phyloP scores from a whole-genome alignment of 2,329 filamentous ascomycete genomes.

The Shiraia sp. region DNA sequence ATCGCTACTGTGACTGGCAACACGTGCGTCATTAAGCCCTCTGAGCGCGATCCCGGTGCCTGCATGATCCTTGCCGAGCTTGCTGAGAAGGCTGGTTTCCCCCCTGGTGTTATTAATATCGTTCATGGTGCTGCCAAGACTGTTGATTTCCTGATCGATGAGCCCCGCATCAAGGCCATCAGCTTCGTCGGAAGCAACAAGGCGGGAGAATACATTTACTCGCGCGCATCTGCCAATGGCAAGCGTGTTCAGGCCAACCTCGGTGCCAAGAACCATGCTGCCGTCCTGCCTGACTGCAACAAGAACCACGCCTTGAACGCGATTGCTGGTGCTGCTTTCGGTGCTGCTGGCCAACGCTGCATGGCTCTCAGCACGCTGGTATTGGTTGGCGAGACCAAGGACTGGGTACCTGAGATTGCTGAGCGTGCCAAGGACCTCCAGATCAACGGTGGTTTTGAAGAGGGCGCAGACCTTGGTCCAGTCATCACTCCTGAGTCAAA shows the following conservation, averaged over 20 bases:
- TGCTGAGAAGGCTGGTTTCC: slow-evolving; percentile 78
- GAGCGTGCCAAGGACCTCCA: slow-evolving; percentile 73
- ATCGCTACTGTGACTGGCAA: slow-evolving; percentile 84
- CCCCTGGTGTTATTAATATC: slow-evolving; percentile 79
- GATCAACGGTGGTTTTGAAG: slow-evolving; percentile 80
- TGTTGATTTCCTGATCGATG: slow-evolving; percentile 85
- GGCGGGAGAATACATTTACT: slow-evolving; percentile 85
- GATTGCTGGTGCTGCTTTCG: slow-evolving; percentile 81
- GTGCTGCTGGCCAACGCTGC: slow-evolving; percentile 81
- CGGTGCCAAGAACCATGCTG: slow-evolving; percentile 86
- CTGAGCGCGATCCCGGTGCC: slow-evolving; percentile 81
- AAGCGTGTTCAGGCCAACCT: slow-evolving; percentile 89
- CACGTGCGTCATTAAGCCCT: slow-evolving; percentile 82
- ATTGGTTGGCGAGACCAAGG: slow-evolving; percentile 81
- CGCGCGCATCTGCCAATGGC: slow-evolving; percentile 77
- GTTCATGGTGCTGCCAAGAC: slow-evolving; percentile 80
- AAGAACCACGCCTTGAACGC: slow-evolving; percentile 88
- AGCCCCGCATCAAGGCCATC: slow-evolving; percentile 82
- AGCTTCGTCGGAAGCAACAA: slow-evolving; percentile 87
- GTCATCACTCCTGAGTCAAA: slow-evolving; percentile 81
- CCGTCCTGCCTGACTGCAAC: slow-evolving; percentile 82
- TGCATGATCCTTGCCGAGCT: slow-evolving; percentile 85
- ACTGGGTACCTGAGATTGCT: slow-evolving; percentile 78
- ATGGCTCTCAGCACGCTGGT: slow-evolving; percentile 86
- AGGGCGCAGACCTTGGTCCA: slow-evolving; percentile 77